A percentile compares a stretch with the other conserved stretches of the same genome.
These are phyloP conservation scores for Aspergillus costaricaensis DNA, from an alignment of 2,329 filamentous ascomycete species.

Conservation along the genomic window DNA sequence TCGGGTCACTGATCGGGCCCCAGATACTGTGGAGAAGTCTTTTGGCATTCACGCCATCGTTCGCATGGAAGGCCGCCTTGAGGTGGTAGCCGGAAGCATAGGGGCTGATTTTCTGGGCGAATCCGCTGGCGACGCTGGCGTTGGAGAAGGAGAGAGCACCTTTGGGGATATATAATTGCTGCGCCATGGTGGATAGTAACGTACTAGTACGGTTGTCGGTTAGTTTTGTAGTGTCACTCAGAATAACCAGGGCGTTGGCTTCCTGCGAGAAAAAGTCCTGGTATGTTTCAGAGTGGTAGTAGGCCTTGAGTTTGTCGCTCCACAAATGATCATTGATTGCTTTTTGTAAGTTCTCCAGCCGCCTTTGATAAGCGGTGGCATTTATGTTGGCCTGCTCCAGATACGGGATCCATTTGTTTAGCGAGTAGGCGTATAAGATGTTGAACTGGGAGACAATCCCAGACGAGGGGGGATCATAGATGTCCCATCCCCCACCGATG, in stretches of 20 bases:
- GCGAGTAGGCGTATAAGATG: constrained; percentile 14
- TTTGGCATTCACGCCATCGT: constrained; percentile 6
- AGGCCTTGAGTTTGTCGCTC: constrained; percentile 15
- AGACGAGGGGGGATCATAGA: constrained; percentile 14
- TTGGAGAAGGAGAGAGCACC: constrained; percentile 19
- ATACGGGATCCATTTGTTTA: constrained; percentile 15
- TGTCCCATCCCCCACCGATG: constrained; percentile 18
- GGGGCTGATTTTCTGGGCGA: constrained; percentile 14
- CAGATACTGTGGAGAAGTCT: constrained; percentile 13
- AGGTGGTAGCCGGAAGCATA: constrained; percentile 19
- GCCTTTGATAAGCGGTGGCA: constrained; percentile 4
- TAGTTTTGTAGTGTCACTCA: constrained; percentile 5
- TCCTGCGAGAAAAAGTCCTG: constrained; percentile 18
- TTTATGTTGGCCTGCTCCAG: constrained; percentile 8
- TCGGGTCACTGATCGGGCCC: constrained; percentile 16
- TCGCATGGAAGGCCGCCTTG: constrained; percentile 13
- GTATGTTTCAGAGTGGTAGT: constrained; percentile 12
- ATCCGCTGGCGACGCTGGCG: constrained; percentile 10
- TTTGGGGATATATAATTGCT: constrained; percentile 11
- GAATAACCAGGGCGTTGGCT: constrained; percentile 17
- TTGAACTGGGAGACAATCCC: constrained; percentile 18
- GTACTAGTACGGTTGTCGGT: not conserved
- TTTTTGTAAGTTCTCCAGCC: constrained; percentile 4
- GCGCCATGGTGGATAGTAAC: constrained; percentile 12
- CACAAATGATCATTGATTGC: constrained; percentile 17